Evolutionary conservation across 139 green algal species (phyloP).

Genomic region (Chlorella sorokiniana): DNA sequence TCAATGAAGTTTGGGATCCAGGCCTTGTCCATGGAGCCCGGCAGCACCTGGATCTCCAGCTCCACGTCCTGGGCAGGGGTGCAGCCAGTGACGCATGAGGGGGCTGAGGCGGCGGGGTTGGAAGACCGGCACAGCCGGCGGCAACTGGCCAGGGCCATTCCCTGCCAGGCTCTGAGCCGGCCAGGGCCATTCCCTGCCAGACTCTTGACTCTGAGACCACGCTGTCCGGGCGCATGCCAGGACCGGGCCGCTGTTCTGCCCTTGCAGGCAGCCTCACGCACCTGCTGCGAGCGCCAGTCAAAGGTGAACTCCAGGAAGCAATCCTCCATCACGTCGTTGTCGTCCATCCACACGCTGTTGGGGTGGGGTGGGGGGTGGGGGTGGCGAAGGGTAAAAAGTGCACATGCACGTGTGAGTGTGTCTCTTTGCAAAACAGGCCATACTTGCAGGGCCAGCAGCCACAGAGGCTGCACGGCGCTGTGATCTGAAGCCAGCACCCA

Average conservation of each 20-base stretch:
- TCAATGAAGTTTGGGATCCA: constrained; percentile 36
- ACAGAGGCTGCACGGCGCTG: no score
- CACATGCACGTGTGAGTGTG: no score
- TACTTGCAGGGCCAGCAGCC: neutral
- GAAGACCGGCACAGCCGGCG: neutral
- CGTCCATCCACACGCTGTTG: constrained; percentile 23
- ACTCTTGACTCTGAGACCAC: no score
- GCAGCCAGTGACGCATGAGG: neutral
- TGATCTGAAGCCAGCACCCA: no score
- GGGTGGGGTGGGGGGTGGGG: neutral
- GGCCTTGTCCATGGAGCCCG: constrained; percentile 18
- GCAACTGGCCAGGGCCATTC: no score
- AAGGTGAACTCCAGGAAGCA: constrained; percentile 22
- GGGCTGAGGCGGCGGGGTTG: no score
- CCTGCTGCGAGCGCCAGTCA: constrained; percentile 19
- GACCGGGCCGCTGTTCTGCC: neutral
- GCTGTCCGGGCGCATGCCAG: no score
- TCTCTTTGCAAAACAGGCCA: no score
- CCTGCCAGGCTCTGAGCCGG: no score
- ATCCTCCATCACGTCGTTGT: constrained; percentile 42
- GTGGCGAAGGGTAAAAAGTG: neutral
- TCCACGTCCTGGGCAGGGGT: constrained; percentile 9
- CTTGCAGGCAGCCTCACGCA: neutral
- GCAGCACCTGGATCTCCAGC: constrained; percentile 30
- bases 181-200: no score